phyloP scores from a whole-genome alignment of 257 asterid genomes.

The Primulina tabacum region DNA sequence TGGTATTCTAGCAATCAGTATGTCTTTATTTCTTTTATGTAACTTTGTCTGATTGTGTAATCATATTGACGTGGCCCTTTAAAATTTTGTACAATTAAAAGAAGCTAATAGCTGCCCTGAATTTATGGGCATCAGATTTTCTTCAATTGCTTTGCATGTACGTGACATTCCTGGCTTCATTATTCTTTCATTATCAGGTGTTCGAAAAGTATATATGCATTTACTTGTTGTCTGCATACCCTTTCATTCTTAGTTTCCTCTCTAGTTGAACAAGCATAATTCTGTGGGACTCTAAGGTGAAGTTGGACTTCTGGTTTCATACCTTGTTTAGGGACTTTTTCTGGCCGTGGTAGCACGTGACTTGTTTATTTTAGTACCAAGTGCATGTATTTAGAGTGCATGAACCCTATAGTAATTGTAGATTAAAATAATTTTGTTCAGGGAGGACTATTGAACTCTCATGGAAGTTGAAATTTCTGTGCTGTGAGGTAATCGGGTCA shows the following conservation, averaged over 20 bases:
- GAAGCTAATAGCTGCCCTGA: constrained; percentile 1
- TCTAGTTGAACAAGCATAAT: constrained; percentile 9
- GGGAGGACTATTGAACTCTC: constrained; percentile 90
- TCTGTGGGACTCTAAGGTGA: constrained; percentile 2
- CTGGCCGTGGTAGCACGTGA: constrained; percentile 6
- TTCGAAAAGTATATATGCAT: neutral
- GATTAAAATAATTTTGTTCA: constrained; percentile 82
- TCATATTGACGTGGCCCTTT: constrained; percentile 1
- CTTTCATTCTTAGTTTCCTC: constrained; percentile 8
- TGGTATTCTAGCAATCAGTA: constrained; percentile 10
- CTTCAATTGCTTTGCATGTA: neutral
- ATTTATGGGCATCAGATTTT: neutral
- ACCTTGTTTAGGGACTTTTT: constrained; percentile 10
- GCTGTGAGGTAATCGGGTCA: constrained; percentile 71
- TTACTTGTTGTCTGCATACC: neutral
- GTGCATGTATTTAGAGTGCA: constrained; percentile 38
- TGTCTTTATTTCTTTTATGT: constrained; percentile 6
- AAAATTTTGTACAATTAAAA: constrained; percentile 6
- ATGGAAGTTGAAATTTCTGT: constrained; percentile 82
- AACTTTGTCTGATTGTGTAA: constrained; percentile 16
- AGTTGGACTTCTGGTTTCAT: constrained; percentile 14
- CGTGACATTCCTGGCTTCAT: neutral
- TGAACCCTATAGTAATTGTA: constrained; percentile 51
- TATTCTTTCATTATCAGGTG: neutral
- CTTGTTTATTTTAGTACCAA: constrained; percentile 19